These are phyloP conservation scores for Trypethelium eluteriae DNA, from an alignment of 495 filamentous ascomycete species.

Conservation along the genomic window DNA sequence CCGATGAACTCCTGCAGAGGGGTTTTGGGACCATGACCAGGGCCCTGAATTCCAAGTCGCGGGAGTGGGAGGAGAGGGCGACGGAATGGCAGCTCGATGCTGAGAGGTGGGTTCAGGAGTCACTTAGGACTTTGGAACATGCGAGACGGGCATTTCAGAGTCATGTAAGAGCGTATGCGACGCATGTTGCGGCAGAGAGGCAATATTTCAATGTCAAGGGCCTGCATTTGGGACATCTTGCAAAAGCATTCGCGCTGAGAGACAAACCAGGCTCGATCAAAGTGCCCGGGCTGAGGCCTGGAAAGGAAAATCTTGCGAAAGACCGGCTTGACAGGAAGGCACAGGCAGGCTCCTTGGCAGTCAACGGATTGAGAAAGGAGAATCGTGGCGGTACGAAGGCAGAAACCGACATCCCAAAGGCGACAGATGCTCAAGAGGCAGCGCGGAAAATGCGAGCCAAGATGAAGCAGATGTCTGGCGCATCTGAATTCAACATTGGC, in stretches of 20 bases:
- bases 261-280: slow-evolving; percentile 83
- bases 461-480: slow-evolving; percentile 68
- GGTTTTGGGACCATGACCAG: slow-evolving; percentile 43
- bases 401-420: slow-evolving; percentile 36
- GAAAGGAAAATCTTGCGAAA: slow-evolving; percentile 32
- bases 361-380: slow-evolving; percentile 29
- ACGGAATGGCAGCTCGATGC: slow-evolving; percentile 71
- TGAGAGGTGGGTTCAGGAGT: slow-evolving; percentile 61
- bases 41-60: slow-evolving; percentile 26
- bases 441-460: slow-evolving; percentile 69
- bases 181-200: slow-evolving; percentile 77
- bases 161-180: slow-evolving; percentile 89
- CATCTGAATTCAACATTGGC: slow-evolving; percentile 84
- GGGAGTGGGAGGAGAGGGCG: slow-evolving; percentile 59
- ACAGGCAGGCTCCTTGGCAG: slow-evolving; percentile 35
- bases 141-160: slow-evolving; percentile 79
- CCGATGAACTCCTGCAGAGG: slow-evolving; percentile 54
- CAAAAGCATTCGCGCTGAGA: slow-evolving; percentile 83
- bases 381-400: slow-evolving; percentile 31
- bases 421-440: slow-evolving; percentile 52
- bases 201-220: slow-evolving; percentile 78
- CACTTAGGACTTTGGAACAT: slow-evolving; percentile 56
- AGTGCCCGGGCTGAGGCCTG: slow-evolving; percentile 49
- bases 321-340: slow-evolving; percentile 38
- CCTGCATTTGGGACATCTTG: slow-evolving; percentile 85